Evolutionary conservation across 2,329 filamentous ascomycete species (phyloP).

Genomic region (Neonectria magnoliae): DNA sequence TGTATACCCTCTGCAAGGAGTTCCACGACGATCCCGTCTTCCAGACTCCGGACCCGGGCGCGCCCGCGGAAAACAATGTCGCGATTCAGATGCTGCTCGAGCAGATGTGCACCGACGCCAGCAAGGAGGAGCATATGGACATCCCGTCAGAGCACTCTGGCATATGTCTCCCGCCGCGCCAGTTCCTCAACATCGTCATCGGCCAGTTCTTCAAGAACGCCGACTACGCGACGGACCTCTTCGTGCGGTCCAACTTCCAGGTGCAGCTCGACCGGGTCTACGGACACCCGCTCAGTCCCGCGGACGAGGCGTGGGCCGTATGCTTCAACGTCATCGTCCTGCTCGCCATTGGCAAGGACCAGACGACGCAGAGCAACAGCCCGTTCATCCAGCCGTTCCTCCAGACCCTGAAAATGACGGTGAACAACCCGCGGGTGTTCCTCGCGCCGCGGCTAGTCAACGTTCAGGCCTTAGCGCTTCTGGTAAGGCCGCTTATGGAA

Average conservation of each 20-base stretch:
- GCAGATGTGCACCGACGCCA: conserved; percentile 36
- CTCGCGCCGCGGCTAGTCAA: conserved; percentile 39
- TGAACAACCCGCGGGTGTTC: conserved; percentile 42
- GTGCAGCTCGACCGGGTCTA: conserved; percentile 39
- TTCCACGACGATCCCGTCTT: conserved; percentile 37
- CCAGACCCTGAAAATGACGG: conserved; percentile 38
- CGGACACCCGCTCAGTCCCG: conserved; percentile 29
- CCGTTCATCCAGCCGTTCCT: conserved; percentile 41
- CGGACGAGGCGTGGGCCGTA: conserved; percentile 40
- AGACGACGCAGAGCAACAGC: conserved; percentile 33
- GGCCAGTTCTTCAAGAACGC: conserved; percentile 38
- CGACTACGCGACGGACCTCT: conserved; percentile 40
- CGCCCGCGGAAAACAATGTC: conserved; percentile 6
- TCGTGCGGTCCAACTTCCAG: conserved; percentile 35
- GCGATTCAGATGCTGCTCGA: conserved; percentile 28
- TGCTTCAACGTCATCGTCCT: conserved; percentile 42
- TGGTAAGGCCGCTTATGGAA: conserved; percentile 27
- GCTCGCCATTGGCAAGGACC: conserved; percentile 38
- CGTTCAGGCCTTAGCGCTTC: conserved; percentile 39
- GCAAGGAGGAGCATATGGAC: conserved; percentile 36
- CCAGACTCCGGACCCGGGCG: neutral
- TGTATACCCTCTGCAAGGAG: conserved; percentile 40
- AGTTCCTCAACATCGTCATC: conserved; percentile 40
- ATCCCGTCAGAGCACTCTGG: conserved; percentile 28
- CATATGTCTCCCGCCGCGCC: conserved; percentile 37